Base-by-base conservation (phyloP, 306 rosid genomes). In the Ochetophila trinervis region DNA sequence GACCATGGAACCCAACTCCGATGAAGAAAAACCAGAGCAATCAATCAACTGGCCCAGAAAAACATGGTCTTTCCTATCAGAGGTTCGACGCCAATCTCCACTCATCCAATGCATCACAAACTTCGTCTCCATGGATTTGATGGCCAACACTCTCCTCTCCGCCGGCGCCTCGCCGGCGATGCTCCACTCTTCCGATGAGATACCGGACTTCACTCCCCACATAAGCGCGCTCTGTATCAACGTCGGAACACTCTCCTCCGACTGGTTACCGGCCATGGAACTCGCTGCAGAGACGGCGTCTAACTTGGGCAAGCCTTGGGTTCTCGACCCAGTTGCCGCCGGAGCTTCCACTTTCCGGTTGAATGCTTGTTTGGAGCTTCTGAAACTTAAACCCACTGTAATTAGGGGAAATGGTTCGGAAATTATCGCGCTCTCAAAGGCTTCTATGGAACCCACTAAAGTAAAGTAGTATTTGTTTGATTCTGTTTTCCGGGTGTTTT, bases 91-190 rank as follows among this genome's bases (percentile, higher is more conserved):
- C 68, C 74, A 72, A 53, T 82, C 92, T 0, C 98, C 95, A 10
- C 73, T 92, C 23, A 74, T 89, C 66, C 97, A 89, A 45, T 92
- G 98, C 93, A 89, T 92, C 67, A 92, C 98, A 4, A 92, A 89
- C 81, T 87, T 84, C 61, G 96, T 87, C 9, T 92, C 96, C 37
- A 92, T 92, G 95, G 98, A 92, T 76, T 62, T 92, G 24, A 82
- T 85, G 85, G 98, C 97, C 71, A 92, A 92, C 73, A 81, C 88
- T 2, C 98, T 89, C 57, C 69, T 87, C 18, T 77, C 98, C 49
- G 83, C 91, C 0, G 95, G 96, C 0, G 96, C 96, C 0, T 92
- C 98, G 4, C 95, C 96, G 24, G 93, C 97, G 52, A 93, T 87
- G 98, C 79, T 92, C 53, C 96, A 89, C 72, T 56, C 79, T 13